phyloP scores from a whole-genome alignment of 2,329 filamentous ascomycete species.

The Apiospora rasikravindrae region DNA sequence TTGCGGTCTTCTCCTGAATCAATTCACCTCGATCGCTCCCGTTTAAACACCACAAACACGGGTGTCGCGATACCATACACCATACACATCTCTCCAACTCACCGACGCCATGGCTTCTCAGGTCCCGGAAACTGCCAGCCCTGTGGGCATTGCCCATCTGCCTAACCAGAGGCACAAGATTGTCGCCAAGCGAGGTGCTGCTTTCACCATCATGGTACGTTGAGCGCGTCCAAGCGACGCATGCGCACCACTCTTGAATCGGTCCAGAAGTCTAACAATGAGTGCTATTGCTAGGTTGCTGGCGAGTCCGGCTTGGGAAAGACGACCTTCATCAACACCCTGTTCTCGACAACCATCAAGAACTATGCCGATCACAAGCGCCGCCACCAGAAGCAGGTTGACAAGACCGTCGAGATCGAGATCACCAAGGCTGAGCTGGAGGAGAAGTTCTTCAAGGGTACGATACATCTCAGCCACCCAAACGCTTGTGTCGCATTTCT shows the following conservation, averaged over 20 bases:
- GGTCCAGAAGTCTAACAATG: constrained; percentile 16
- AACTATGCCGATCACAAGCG: constrained; percentile 99
- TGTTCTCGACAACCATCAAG: constrained; percentile 99
- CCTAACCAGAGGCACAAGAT: constrained; percentile 75
- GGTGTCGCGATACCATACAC: constrained; percentile 38
- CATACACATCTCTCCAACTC: neutral
- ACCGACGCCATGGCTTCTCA: constrained; percentile 34
- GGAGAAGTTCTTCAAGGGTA: constrained; percentile 99
- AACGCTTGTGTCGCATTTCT: neutral
- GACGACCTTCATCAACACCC: constrained; percentile 99
- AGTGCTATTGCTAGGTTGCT: constrained; percentile 70
- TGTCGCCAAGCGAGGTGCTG: constrained; percentile 84
- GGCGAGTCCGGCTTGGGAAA: constrained; percentile 98
- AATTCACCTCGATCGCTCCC: constrained; percentile 15
- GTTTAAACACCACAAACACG: constrained; percentile 17
- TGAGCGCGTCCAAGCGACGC: neutral
- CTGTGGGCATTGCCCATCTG: constrained; percentile 77
- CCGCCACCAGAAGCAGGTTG: constrained; percentile 98
- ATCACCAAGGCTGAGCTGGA: constrained; percentile 99
- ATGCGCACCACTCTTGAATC: neutral
- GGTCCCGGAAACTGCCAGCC: constrained; percentile 62
- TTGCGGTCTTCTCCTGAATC: constrained; percentile 19
- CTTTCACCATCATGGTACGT: constrained; percentile 98
- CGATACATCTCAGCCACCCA: neutral
- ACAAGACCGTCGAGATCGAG: constrained; percentile 99